Conservation (phyloP, 352 stramenopile species). For the Blastocystis sp. region DNA sequence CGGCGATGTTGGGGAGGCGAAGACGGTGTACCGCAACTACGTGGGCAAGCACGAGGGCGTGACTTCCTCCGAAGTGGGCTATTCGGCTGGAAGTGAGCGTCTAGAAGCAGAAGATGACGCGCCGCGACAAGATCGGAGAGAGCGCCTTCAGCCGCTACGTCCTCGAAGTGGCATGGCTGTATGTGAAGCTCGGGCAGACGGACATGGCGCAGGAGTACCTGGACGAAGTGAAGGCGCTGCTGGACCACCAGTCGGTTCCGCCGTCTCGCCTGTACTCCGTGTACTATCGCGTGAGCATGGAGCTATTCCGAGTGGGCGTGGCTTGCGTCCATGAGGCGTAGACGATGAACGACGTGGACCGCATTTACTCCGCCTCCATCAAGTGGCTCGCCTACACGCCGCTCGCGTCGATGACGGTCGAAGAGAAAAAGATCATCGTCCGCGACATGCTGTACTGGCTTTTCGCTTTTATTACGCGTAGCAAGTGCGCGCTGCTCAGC, state of each 20-base stretch:
- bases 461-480: background rate
- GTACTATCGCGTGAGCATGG: conserved; percentile 63
- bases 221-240: conserved; percentile 38
- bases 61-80: background rate
- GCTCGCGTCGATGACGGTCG: conserved; percentile 32
- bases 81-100: background rate
- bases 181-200: conserved; percentile 52
- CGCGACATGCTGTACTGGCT: conserved; percentile 2
- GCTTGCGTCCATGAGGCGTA: background rate
- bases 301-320: conserved; percentile 13
- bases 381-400: conserved; percentile 64
- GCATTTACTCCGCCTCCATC: conserved; percentile 31
- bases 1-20: conserved; percentile 41
- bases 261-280: conserved; percentile 51
- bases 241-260: conserved; percentile 44
- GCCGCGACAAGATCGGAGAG: conserved; percentile 64
- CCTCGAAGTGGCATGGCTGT: conserved; percentile 60
- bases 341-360: conserved; percentile 39
- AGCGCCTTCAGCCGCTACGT: conserved; percentile 56
- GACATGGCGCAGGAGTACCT: conserved; percentile 62
- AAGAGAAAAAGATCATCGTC: conserved; percentile 40
- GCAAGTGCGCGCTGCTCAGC: conserved; percentile 17
- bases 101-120: conserved; percentile 8
- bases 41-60: background rate
- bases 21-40: conserved; percentile 48